Evolutionary conservation across 2,329 filamentous ascomycete species (phyloP).

Genomic region (Hypomyces perniciosus): DNA sequence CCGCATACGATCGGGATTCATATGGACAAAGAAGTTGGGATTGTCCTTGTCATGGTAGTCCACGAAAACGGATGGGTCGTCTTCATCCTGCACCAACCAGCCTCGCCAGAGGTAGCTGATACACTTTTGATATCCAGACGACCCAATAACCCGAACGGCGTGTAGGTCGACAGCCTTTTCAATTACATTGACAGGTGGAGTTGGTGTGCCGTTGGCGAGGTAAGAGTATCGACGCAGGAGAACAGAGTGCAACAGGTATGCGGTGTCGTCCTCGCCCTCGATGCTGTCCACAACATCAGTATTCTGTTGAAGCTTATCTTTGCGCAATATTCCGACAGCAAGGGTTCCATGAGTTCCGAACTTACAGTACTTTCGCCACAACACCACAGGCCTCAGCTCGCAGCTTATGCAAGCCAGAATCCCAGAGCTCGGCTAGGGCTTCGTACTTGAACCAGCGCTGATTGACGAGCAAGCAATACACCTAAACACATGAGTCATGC

Average conservation of each 20-base stretch:
- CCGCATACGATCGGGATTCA: slow-evolving; percentile 92
- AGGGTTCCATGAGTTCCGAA: slow-evolving; percentile 4
- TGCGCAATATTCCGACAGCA: background rate
- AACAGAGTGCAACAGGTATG: slow-evolving; percentile 73
- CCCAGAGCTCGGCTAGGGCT: slow-evolving; percentile 78
- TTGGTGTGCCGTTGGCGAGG: slow-evolving; percentile 63
- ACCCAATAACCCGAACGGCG: slow-evolving; percentile 80
- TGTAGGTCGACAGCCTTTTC: slow-evolving; percentile 93
- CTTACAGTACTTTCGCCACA: slow-evolving; percentile 71
- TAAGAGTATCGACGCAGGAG: slow-evolving; percentile 87
- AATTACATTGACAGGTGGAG: slow-evolving; percentile 76
- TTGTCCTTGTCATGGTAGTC: slow-evolving; percentile 80
- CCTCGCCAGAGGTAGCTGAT: slow-evolving; percentile 89
- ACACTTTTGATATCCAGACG: slow-evolving; percentile 92
- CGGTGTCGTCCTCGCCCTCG: slow-evolving; percentile 72
- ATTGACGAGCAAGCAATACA: slow-evolving; percentile 72
- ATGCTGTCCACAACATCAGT: slow-evolving; percentile 48
- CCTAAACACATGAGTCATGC: slow-evolving; percentile 20
- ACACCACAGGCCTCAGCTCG: slow-evolving; percentile 82
- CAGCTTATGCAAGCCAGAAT: slow-evolving; percentile 74
- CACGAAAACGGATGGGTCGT: slow-evolving; percentile 83
- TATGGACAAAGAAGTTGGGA: slow-evolving; percentile 69
- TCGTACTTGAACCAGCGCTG: slow-evolving; percentile 74
- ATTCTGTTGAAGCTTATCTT: background rate
- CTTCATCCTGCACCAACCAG: slow-evolving; percentile 93